Conservation (phyloP, 768 basidiomycete species). For the Macrolepiota albuminosa region DNA sequence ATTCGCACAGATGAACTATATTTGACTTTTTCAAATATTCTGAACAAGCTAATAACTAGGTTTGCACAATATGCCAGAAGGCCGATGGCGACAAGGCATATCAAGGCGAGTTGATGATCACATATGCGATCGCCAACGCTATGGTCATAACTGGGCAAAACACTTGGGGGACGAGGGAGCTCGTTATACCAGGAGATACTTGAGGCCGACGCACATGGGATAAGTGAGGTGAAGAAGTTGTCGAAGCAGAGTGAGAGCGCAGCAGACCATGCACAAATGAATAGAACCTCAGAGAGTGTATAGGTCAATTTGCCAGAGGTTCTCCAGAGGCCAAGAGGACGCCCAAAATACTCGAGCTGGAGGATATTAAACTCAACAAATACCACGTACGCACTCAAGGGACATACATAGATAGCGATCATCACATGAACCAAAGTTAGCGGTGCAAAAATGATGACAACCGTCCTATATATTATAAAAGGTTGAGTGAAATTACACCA, state of each 20-base stretch:
- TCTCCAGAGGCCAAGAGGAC: slow-evolving; percentile 88
- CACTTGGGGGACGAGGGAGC: slow-evolving; percentile 47
- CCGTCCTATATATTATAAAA: slow-evolving; percentile 40
- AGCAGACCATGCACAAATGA: slow-evolving; percentile 93
- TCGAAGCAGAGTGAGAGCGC: slow-evolving; percentile 85
- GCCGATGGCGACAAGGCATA: slow-evolving; percentile 72
- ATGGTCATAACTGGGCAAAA: slow-evolving; percentile 37
- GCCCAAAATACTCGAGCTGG: slow-evolving; percentile 90
- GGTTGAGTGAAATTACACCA: background rate
- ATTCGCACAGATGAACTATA: slow-evolving; percentile 43
- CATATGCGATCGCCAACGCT: slow-evolving; percentile 59
- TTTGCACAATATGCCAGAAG: slow-evolving; percentile 80
- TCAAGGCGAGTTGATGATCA: slow-evolving; percentile 70
- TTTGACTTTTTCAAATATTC: slow-evolving; percentile 89
- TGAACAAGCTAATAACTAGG: slow-evolving; percentile 77
- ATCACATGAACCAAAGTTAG: slow-evolving; percentile 83
- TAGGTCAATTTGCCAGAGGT: slow-evolving; percentile 84
- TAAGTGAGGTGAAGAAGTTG: slow-evolving; percentile 84
- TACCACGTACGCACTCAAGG: background rate
- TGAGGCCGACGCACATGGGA: slow-evolving; percentile 65
- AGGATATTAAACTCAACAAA: slow-evolving; percentile 11
- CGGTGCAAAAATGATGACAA: slow-evolving; percentile 84
- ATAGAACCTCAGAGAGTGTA: slow-evolving; percentile 83
- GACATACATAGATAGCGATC: slow-evolving; percentile 75
- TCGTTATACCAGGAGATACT: slow-evolving; percentile 71